phyloP scores from a whole-genome alignment of 2,329 filamentous ascomycete genomes.

The Botrytis tulipae region DNA sequence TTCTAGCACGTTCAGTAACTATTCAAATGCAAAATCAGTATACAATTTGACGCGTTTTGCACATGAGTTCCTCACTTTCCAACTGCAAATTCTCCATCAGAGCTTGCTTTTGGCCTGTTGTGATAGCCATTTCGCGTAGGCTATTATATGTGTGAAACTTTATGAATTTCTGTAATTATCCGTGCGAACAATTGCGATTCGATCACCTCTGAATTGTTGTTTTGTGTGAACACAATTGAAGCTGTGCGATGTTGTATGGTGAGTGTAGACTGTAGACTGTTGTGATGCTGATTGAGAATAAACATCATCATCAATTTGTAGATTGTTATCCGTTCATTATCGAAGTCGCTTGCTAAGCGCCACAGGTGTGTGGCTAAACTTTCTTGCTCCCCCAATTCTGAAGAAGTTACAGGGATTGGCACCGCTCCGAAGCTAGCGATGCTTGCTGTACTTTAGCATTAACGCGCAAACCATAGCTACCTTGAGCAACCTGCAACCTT shows the following conservation, averaged over 20 bases:
- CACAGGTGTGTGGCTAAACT: slow-evolving; percentile 6
- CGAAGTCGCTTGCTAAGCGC: slow-evolving; percentile 3
- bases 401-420: slow-evolving; percentile 7
- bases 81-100: slow-evolving; percentile 87
- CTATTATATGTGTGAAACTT: slow-evolving; percentile 28
- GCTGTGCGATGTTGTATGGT: neutral
- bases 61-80: slow-evolving; percentile 62
- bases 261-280: neutral
- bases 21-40: slow-evolving; percentile 23
- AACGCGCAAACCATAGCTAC: slow-evolving; percentile 25
- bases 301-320: neutral
- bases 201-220: neutral
- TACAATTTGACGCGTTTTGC: slow-evolving; percentile 17
- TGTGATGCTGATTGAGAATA: neutral
- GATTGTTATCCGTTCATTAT: slow-evolving; percentile 6
- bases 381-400: neutral
- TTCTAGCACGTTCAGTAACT: slow-evolving; percentile 87
- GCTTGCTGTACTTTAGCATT: slow-evolving; percentile 11
- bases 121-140: slow-evolving; percentile 58
- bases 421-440: slow-evolving; percentile 5
- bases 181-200: slow-evolving; percentile 32
- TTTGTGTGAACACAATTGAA: neutral
- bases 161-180: slow-evolving; percentile 43
- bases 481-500: slow-evolving; percentile 17
- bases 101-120: slow-evolving; percentile 74